Percentiles rank a stretch among this genome's conserved stretches.
Conservation (phyloP, 306 rosid species). For the Citrullus mucosospermus region DNA sequence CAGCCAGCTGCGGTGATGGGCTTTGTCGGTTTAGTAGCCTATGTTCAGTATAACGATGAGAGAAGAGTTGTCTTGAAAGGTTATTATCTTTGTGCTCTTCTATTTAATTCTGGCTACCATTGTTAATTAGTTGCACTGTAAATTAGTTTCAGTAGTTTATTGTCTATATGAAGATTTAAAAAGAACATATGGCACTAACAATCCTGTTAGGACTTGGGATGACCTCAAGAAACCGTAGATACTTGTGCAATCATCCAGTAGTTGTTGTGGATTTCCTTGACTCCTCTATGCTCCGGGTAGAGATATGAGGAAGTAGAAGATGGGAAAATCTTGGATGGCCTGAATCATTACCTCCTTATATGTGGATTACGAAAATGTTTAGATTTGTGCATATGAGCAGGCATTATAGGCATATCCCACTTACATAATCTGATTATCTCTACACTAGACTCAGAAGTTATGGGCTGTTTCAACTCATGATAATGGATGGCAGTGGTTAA, state of each 20-base stretch:
- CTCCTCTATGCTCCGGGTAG: neutral
- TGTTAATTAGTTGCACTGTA: neutral
- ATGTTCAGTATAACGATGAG: slow-evolving; percentile 67
- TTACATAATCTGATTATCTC: neutral
- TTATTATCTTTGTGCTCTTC: slow-evolving; percentile 8
- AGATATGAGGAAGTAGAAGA: neutral
- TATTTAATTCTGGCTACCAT: neutral
- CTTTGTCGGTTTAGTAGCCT: slow-evolving; percentile 57
- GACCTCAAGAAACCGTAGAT: neutral
- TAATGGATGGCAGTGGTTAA: neutral
- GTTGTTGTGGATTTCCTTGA: neutral
- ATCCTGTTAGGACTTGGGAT: neutral
- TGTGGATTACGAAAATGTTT: neutral
- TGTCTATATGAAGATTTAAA: neutral
- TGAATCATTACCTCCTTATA: neutral
- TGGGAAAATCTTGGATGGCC: neutral
- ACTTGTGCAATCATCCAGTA: neutral
- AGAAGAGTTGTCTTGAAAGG: slow-evolving; percentile 73
- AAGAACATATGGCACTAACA: neutral
- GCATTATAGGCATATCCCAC: neutral
- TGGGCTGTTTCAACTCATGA: neutral
- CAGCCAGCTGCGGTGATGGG: slow-evolving; percentile 63
- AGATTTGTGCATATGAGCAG: neutral
- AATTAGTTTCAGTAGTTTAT: neutral
- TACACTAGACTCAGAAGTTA: neutral